These are phyloP conservation scores for Henckelia pumila DNA, from an alignment of 257 asterid species.

Conservation along the genomic window DNA sequence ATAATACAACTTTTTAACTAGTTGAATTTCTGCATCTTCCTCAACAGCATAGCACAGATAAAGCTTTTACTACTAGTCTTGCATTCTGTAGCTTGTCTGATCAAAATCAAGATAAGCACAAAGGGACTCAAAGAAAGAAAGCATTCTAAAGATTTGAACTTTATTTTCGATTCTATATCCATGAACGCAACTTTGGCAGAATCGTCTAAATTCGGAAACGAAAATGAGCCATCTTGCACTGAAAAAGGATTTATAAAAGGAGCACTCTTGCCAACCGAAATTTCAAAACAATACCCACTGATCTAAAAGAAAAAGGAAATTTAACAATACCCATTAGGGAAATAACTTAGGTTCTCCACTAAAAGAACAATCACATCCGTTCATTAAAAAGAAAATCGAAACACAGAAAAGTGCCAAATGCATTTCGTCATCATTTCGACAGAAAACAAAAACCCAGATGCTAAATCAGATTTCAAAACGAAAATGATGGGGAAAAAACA, in stretches of 20 bases:
- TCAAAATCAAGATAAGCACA: conserved; percentile 12
- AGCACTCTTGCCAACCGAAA: background rate
- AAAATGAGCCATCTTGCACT: background rate
- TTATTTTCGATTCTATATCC: background rate
- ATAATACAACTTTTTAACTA: background rate
- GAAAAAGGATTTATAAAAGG: too few relatives aligned
- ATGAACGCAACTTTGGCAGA: background rate
- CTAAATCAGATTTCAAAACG: background rate
- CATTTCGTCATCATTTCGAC: background rate
- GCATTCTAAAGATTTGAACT: conserved; percentile 3
- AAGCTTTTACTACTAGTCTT: background rate
- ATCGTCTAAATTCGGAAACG: background rate
- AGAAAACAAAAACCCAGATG: background rate
- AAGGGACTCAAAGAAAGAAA: background rate
- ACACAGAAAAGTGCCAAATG: background rate
- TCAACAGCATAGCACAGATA: background rate
- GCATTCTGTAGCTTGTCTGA: background rate
- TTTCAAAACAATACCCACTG: background rate
- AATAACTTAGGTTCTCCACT: background rate
- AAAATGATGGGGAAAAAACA: background rate
- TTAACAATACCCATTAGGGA: background rate
- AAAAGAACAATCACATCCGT: background rate
- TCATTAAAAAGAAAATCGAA: background rate
- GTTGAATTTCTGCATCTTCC: background rate
- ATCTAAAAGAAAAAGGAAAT: too few relatives aligned